Base-by-base conservation (phyloP, 768 basidiomycete genomes). In the Sistotremastrum suecicum region DNA sequence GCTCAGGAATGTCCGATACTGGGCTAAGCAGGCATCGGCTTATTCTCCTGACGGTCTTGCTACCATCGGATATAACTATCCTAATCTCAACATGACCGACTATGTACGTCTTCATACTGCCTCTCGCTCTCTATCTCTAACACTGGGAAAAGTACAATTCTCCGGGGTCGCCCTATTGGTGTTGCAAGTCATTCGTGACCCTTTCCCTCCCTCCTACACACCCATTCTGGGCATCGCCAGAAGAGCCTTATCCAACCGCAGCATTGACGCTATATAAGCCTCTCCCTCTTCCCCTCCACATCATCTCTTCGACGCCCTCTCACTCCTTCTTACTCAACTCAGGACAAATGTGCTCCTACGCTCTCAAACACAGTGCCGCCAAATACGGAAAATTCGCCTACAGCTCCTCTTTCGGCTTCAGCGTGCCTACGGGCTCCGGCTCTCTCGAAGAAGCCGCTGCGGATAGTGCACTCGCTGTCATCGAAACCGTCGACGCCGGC, bases 311-410 rank as follows among this genome's bases (percentile, higher is more conserved):
- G 54, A 46, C 74, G 32, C 73, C 73, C 12, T 73, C 72, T 1
- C 83, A 84, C 60, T 75, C 78, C 3, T 83, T 72, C 66, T 62
- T 84, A 31, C 71, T 85, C 34, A 82, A 80, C 5, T 82, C 79
- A 8, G 83, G 83, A 1, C 83, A 87, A 63, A 78, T 78, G 50
- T 83, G 82, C 51, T 80, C 80, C 41, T 87, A 85, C 59, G 74
- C 80, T 10, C 76, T 87, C 56, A 79, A 83, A 55, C 80, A 83
- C 55, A 77, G 78, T 53, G 76, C 80, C 5, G 79, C 80, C 28
- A 87, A 85, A 58, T 85, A 85, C 61, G 80, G 82, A 44, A 84
- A 84, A 59, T 67, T 83, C 46, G 75, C 79, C 2, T 85, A 87
- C 58, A 81, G 78, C 2, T 72, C 78, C n/a, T 72, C 79, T 4